Conservation (phyloP, 83 land plant species). For the Picea abies region DNA sequence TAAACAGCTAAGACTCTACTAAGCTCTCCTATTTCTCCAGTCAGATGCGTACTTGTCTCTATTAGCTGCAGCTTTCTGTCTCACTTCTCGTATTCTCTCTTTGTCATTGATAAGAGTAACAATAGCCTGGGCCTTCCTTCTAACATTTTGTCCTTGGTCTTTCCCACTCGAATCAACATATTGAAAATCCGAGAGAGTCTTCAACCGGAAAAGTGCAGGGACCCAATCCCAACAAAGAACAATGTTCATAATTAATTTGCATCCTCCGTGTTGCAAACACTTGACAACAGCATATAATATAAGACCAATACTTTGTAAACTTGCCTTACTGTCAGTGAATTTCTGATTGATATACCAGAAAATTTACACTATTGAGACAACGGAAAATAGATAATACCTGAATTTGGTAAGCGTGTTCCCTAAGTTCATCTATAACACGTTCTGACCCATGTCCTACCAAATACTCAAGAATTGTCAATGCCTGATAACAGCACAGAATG, state of each 20-base stretch:
- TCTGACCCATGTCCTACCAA: slow-evolving; percentile 93
- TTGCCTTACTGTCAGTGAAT: not conserved
- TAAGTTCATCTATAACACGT: slow-evolving; percentile 92
- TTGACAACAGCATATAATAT: not conserved
- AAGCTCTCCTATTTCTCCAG: not conserved
- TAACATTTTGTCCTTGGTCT: slow-evolving; percentile 94
- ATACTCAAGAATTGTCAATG: slow-evolving; percentile 86
- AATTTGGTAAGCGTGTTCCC: slow-evolving; percentile 82
- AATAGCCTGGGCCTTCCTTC: slow-evolving; percentile 89
- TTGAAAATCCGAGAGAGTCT: slow-evolving; percentile 93
- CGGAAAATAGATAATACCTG: slow-evolving; percentile 38
- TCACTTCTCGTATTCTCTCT: slow-evolving; percentile 83
- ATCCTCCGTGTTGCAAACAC: not conserved
- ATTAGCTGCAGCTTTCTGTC: slow-evolving; percentile 86
- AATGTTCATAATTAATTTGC: not conserved
- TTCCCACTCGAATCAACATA: slow-evolving; percentile 89
- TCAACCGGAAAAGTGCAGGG: not conserved
- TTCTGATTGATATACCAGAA: slow-evolving; percentile 19
- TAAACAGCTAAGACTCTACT: not conserved
- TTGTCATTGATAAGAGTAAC: slow-evolving; percentile 86
- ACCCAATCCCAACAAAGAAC: slow-evolving; percentile 1
- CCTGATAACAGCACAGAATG: slow-evolving; percentile 38
- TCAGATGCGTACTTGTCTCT: slow-evolving; percentile 78
- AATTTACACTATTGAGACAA: not conserved
- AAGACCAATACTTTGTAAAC: not conserved